Evolutionary conservation across 2,329 filamentous ascomycete species (phyloP).

Genomic region (Arthrobotrys megalospora): DNA sequence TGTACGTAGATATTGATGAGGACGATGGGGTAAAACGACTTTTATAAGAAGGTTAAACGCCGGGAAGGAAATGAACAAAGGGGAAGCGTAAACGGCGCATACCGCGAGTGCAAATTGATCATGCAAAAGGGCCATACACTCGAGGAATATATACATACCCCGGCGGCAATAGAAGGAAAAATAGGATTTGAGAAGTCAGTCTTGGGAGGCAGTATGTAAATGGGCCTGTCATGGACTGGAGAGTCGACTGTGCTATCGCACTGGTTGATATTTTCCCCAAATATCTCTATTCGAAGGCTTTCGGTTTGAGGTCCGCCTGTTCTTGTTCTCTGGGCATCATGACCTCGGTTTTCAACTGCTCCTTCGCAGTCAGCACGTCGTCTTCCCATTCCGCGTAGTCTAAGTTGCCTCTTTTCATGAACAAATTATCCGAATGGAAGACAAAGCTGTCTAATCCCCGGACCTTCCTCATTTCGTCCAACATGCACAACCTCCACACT

Average conservation of each 20-base stretch:
- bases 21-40: constrained; percentile 9
- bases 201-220: too few species aligned
- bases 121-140: too few species aligned
- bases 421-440: constrained; percentile 57
- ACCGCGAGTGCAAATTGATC: background rate
- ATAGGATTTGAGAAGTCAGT: too few species aligned
- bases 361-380: constrained; percentile 54
- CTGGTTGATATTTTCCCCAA: background rate
- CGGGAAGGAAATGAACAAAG: background rate
- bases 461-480: constrained; percentile 56
- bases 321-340: constrained; percentile 42
- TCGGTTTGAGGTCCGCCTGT: constrained; percentile 28
- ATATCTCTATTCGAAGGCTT: constrained; percentile 11
- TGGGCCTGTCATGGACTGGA: too few species aligned
- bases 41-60: constrained; percentile 7
- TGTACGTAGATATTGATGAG: background rate
- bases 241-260: background rate
- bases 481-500: constrained; percentile 58
- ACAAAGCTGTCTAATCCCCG: constrained; percentile 51
- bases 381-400: constrained; percentile 60
- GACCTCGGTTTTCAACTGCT: constrained; percentile 41
- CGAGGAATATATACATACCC: too few species aligned
- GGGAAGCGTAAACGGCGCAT: background rate
- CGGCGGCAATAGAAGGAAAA: too few species aligned
- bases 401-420: constrained; percentile 58